Conservation (phyloP, 129 eudicot genomes). For the Lactuca saligna region DNA sequence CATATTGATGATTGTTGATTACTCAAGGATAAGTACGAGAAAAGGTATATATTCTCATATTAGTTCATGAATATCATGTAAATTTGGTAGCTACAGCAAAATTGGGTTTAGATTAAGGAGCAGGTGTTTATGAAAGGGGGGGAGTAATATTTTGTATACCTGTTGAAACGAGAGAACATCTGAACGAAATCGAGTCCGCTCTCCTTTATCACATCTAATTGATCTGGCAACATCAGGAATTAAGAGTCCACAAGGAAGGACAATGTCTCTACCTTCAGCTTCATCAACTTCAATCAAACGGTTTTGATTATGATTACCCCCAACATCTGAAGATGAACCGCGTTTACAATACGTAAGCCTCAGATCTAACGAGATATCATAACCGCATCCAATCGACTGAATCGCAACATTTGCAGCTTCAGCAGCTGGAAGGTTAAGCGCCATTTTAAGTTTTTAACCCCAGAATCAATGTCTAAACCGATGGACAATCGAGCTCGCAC, state of each 20-base stretch:
- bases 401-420: slow-evolving; percentile 87
- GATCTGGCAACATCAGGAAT: slow-evolving; percentile 63
- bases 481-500: not conserved
- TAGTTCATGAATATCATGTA: too few relatives aligned
- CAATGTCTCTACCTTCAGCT: slow-evolving; percentile 71
- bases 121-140: too few relatives aligned
- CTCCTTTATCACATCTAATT: slow-evolving; percentile 92
- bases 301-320: slow-evolving; percentile 12
- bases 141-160: slow-evolving; percentile 37
- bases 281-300: slow-evolving; percentile 77
- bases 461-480: not conserved
- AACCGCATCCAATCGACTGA: slow-evolving; percentile 87
- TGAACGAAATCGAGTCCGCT: slow-evolving; percentile 86
- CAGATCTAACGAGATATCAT: slow-evolving; percentile 75
- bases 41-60: too few relatives aligned
- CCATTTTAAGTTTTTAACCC: slow-evolving; percentile 53
- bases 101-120: too few relatives aligned
- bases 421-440: slow-evolving; percentile 69
- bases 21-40: too few relatives aligned
- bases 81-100: too few relatives aligned
- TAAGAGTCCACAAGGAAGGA: slow-evolving; percentile 74
- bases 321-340: slow-evolving; percentile 14
- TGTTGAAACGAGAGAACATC: slow-evolving; percentile 93
- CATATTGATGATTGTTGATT: too few relatives aligned
- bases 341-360: slow-evolving; percentile 90